Conservation (phyloP, 225 moss, liverwort and hornwort genomes). For the Ulota crispa region DNA sequence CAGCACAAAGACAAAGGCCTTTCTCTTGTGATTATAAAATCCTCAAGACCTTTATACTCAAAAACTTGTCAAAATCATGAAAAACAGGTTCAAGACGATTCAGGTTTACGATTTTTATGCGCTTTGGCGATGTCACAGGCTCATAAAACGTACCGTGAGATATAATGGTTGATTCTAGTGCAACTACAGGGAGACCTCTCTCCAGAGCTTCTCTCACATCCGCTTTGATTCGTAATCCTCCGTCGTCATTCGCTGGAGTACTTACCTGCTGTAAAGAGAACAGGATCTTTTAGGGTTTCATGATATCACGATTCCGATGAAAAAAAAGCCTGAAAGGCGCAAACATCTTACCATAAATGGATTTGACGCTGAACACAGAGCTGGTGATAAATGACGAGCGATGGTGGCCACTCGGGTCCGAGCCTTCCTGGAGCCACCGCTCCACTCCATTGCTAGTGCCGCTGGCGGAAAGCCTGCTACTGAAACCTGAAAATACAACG, state of each 20-base stretch:
- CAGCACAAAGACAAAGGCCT: not conserved
- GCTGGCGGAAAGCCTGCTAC: not conserved
- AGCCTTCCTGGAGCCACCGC: slow-evolving; percentile 32
- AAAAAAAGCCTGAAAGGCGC: not conserved
- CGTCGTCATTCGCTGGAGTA: slow-evolving; percentile 36
- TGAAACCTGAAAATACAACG: not conserved
- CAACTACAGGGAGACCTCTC: slow-evolving; percentile 77
- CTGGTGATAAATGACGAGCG: slow-evolving; percentile 52
- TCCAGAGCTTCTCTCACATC: slow-evolving; percentile 77
- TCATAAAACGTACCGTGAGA: slow-evolving; percentile 67
- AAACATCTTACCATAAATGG: slow-evolving; percentile 33
- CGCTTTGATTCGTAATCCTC: slow-evolving; percentile 63
- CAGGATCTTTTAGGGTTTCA: not conserved
- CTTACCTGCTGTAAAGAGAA: slow-evolving; percentile 30
- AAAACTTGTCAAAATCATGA: not conserved
- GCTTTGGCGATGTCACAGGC: not conserved
- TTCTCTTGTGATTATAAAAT: not conserved
- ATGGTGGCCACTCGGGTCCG: slow-evolving; percentile 48
- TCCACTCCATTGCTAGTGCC: slow-evolving; percentile 33
- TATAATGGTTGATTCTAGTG: slow-evolving; percentile 95
- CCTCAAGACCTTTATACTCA: not conserved
- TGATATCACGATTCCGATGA: not conserved
- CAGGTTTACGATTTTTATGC: not conserved
- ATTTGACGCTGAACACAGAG: slow-evolving; percentile 46
- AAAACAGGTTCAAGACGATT: not conserved